A percentile compares a stretch with the other conserved stretches of the same genome.
These are phyloP conservation scores for Talaromyces sp. DNA, from an alignment of 2,329 filamentous ascomycete species.

Conservation along the genomic window DNA sequence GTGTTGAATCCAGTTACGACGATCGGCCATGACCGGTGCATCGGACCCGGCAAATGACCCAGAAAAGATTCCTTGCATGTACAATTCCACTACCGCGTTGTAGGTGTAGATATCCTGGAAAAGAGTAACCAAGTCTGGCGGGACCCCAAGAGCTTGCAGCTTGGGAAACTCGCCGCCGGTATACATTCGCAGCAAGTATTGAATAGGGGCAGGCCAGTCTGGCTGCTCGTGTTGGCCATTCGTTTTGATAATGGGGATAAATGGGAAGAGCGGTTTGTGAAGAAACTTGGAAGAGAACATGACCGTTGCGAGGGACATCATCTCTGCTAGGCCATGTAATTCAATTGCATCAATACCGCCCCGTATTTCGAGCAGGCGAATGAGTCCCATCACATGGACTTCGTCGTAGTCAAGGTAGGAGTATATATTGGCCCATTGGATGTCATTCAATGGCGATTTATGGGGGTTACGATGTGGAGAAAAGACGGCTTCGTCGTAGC, in stretches of 20 bases:
- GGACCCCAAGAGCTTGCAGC: constrained; percentile 15
- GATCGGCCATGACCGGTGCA: constrained; percentile 15
- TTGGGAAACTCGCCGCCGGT: constrained; percentile 16
- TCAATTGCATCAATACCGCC: constrained; percentile 19
- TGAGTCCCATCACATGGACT: constrained; percentile 19
- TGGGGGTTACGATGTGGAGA: constrained; percentile 14
- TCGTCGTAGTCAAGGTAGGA: constrained; percentile 17
- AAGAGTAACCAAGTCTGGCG: constrained; percentile 13
- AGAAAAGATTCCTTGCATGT: constrained; percentile 15
- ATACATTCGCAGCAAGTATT: constrained; percentile 13
- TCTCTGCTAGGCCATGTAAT: constrained; percentile 18
- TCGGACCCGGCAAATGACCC: constrained; percentile 11
- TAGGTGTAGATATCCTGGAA: constrained; percentile 20
- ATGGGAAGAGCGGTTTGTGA: constrained; percentile 18
- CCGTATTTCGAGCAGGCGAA: constrained; percentile 18
- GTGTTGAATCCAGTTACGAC: constrained; percentile 22
- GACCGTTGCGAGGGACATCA: constrained; percentile 19
- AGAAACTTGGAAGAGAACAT: constrained; percentile 18
- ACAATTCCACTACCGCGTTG: constrained; percentile 19
- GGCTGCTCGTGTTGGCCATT: constrained; percentile 7
- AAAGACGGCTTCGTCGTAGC: constrained; percentile 13
- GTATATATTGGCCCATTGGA: constrained; percentile 20
- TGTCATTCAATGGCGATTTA: constrained; percentile 16
- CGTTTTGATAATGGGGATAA: constrained; percentile 15
- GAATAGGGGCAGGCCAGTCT: constrained; percentile 14